Conservation (phyloP, 805 yeast species). For the Candida mattraensis region DNA sequence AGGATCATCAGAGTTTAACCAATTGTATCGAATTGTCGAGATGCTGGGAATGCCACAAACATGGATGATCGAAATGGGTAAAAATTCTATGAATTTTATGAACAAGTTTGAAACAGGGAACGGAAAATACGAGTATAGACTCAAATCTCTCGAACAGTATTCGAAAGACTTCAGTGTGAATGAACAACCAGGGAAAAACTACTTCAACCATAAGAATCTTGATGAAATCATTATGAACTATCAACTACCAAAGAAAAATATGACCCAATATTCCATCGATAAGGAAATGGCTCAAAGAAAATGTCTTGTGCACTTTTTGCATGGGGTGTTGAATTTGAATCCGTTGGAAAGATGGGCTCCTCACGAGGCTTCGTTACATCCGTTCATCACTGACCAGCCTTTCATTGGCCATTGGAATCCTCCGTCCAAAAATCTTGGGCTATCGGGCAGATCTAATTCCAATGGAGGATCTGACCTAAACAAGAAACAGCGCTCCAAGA, state of each 20-base stretch:
- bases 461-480: slow-evolving; percentile 6
- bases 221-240: slow-evolving; percentile 77
- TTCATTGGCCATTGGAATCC: slow-evolving; percentile 57
- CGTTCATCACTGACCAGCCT: slow-evolving; percentile 70
- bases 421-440: slow-evolving; percentile 30
- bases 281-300: slow-evolving; percentile 72
- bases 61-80: slow-evolving; percentile 97
- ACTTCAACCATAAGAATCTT: slow-evolving; percentile 64
- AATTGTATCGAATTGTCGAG: slow-evolving; percentile 75
- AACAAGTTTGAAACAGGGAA: slow-evolving; percentile 16
- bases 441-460: slow-evolving; percentile 7
- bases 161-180: slow-evolving; percentile 50
- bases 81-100: slow-evolving; percentile 71
- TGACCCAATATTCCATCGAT: slow-evolving; percentile 55
- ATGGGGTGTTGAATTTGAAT: slow-evolving; percentile 76
- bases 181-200: slow-evolving; percentile 83
- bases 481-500: slow-evolving; percentile 24
- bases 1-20: slow-evolving; percentile 92
- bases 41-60: slow-evolving; percentile 86
- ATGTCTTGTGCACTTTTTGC: slow-evolving; percentile 72
- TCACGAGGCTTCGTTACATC: slow-evolving; percentile 89
- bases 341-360: slow-evolving; percentile 97
- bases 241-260: slow-evolving; percentile 59
- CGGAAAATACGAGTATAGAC: slow-evolving; percentile 30
- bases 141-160: slow-evolving; percentile 45